Conservation (phyloP, 2,329 filamentous ascomycete genomes). For the Setomelanomma holmii region DNA sequence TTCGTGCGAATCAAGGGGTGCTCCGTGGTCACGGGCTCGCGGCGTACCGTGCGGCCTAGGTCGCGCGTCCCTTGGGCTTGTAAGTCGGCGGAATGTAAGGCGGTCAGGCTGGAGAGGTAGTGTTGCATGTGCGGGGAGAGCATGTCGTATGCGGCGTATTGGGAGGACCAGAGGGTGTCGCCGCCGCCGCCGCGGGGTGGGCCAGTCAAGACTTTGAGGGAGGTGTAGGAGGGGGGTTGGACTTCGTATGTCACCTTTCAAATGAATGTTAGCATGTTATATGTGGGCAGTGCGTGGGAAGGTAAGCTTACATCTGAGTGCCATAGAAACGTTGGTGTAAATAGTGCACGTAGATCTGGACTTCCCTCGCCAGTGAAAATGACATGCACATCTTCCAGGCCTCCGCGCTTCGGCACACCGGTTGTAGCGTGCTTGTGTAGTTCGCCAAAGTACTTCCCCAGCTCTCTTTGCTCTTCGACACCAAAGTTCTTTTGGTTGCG, state of each 20-base stretch:
- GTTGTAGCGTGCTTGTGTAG: conserved; percentile 65
- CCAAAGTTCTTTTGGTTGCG: conserved; percentile 62
- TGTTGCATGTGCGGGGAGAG: conserved; percentile 64
- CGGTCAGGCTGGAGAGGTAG: conserved; percentile 65
- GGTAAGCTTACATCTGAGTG: conserved; percentile 58
- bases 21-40: conserved; percentile 60
- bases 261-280: neutral
- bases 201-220: conserved; percentile 61
- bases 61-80: conserved; percentile 60
- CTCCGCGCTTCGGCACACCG: conserved; percentile 56
- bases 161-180: conserved; percentile 65
- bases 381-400: conserved; percentile 64
- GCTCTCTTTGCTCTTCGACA: conserved; percentile 60
- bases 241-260: conserved; percentile 62
- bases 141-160: conserved; percentile 65
- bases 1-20: conserved; percentile 67
- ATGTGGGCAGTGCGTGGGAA: neutral
- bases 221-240: conserved; percentile 65
- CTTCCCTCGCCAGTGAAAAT: conserved; percentile 62
- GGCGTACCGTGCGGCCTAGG: conserved; percentile 59
- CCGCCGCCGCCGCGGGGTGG: conserved; percentile 63
- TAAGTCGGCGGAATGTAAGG: conserved; percentile 62
- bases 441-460: conserved; percentile 61
- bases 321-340: conserved; percentile 63
- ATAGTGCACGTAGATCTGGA: conserved; percentile 61